A percentile compares a stretch with the other conserved stretches of the same genome.
Conservation (phyloP, 345 rosid species). For the Laguncularia racemosa region DNA sequence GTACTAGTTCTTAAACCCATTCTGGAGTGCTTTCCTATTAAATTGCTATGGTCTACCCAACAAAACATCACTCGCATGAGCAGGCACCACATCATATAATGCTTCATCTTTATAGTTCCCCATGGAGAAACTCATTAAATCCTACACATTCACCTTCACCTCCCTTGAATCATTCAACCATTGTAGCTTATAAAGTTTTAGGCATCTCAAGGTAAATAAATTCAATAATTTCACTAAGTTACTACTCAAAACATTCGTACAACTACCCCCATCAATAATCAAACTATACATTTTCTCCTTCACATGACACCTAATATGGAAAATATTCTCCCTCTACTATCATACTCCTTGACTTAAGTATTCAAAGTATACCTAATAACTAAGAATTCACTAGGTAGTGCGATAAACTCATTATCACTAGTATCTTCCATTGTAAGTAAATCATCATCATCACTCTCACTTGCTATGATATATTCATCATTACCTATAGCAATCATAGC, state of each 20-base stretch:
- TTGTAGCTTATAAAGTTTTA: not conserved
- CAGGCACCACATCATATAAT: not conserved
- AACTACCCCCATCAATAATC: conserved; percentile 1
- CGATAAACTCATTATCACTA: no score
- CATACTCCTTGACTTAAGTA: not conserved
- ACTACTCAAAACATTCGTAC: not conserved
- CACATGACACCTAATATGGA: not conserved
- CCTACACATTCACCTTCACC: not conserved
- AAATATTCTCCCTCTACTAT: not conserved
- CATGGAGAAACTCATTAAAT: not conserved
- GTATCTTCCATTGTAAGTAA: no score
- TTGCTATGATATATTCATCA: no score
- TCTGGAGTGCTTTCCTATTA: not conserved
- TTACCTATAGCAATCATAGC: no score
- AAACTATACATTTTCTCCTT: not conserved
- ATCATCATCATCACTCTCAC: no score
- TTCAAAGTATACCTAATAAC: not conserved
- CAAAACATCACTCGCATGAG: not conserved
- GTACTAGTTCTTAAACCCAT: no score
- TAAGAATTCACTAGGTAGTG: not conserved
- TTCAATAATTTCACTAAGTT: not conserved
- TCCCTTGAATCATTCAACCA: conserved; percentile 1
- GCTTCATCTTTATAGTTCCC: not conserved
- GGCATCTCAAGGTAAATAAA: not conserved
- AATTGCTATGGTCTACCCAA: not conserved